Evolutionary conservation across 768 basidiomycete genomes (phyloP).

Genomic region (Psilocybe cubensis): DNA sequence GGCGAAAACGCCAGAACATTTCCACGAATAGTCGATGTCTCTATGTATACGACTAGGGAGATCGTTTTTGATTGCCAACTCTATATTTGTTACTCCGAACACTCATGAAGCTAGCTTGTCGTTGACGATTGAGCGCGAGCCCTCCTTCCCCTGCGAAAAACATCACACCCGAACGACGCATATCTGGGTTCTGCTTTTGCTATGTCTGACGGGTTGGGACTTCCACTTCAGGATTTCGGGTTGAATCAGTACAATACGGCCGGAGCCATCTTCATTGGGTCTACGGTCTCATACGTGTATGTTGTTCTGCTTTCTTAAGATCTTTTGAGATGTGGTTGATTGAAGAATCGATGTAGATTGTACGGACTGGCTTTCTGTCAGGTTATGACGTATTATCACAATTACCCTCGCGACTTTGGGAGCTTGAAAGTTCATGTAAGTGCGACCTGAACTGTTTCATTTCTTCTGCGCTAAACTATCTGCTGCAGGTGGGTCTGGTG

Average conservation of each 20-base stretch:
- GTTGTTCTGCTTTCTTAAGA: not conserved
- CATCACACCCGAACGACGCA: not conserved
- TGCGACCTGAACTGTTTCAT: not conserved
- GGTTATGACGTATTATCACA: not conserved
- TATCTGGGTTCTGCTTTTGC: not conserved
- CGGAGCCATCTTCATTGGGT: constrained; percentile 1
- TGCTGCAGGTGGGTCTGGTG: not conserved
- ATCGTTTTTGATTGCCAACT: not conserved
- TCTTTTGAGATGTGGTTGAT: not conserved
- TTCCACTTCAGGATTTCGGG: constrained; percentile 1
- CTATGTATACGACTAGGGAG: not conserved
- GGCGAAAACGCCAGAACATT: not conserved
- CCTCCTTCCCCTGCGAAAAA: not conserved
- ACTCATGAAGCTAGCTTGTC: not conserved
- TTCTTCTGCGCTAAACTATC: not conserved
- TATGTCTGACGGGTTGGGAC: not conserved
- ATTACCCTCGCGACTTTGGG: not conserved
- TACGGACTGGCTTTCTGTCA: constrained; percentile 4
- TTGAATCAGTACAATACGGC: constrained; percentile 3
- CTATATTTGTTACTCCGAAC: not conserved
- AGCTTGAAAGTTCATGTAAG: constrained; percentile 4
- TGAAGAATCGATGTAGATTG: not conserved
- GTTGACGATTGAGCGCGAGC: too few relatives aligned
- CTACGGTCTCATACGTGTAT: constrained; percentile 1
- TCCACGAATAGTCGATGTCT: not conserved